Evolutionary conservation across 352 stramenopile species (phyloP).

Genomic region (Globisporangium splendens): DNA sequence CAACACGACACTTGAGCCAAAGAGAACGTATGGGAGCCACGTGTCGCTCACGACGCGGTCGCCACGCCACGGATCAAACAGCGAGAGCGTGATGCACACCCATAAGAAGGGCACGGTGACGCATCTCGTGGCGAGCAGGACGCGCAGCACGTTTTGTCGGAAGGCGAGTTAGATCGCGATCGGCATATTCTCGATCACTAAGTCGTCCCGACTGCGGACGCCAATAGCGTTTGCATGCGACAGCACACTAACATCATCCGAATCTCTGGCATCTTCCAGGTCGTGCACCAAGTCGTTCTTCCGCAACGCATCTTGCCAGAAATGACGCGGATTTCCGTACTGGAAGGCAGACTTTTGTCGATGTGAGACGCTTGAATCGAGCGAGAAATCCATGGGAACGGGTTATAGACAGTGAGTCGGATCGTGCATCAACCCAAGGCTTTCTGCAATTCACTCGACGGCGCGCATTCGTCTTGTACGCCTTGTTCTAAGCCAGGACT

Average conservation of each 20-base stretch:
- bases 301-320: constrained; percentile 1
- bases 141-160: constrained; percentile 15
- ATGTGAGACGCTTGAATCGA: constrained; percentile 16
- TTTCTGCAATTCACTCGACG: constrained; percentile 1
- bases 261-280: neutral
- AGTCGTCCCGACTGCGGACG: constrained; percentile 1
- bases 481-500: neutral
- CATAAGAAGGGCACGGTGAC: neutral
- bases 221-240: neutral
- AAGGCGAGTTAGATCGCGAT: constrained; percentile 17
- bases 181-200: constrained; percentile 10
- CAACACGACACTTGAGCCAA: neutral
- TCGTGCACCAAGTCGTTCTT: neutral
- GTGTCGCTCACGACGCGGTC: neutral
- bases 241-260: neutral
- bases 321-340: neutral
- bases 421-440: constrained; percentile 12
- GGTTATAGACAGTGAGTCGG: constrained; percentile 14
- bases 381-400: constrained; percentile 11
- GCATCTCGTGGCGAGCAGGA: constrained; percentile 4
- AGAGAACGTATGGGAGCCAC: constrained; percentile 4
- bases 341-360: neutral
- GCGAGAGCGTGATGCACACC: neutral
- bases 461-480: neutral
- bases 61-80: constrained; percentile 7